phyloP scores from a whole-genome alignment of 768 basidiomycete genomes.

The Suillus weaverae region DNA sequence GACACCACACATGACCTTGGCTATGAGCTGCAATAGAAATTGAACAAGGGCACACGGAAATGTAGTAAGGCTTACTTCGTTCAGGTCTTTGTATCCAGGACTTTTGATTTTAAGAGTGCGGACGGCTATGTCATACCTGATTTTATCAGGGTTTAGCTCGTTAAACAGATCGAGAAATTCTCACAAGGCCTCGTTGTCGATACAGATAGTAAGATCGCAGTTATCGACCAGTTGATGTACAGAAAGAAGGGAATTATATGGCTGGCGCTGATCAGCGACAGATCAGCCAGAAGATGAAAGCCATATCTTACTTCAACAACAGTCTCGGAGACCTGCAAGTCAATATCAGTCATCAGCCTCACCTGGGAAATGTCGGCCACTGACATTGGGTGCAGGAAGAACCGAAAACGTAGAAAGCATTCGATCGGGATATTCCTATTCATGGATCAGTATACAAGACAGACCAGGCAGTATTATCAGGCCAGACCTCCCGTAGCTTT shows the following conservation, averaged over 20 bases:
- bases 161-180: constrained; percentile 19
- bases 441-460: constrained; percentile 14
- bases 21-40: constrained; percentile 52
- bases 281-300: background rate
- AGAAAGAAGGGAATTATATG: constrained; percentile 84
- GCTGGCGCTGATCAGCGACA: constrained; percentile 38
- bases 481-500: constrained; percentile 74
- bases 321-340: constrained; percentile 42
- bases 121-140: constrained; percentile 71
- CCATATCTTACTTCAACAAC: constrained; percentile 47
- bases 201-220: constrained; percentile 78
- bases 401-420: constrained; percentile 55
- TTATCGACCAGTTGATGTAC: constrained; percentile 89
- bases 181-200: constrained; percentile 86
- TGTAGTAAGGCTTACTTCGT: constrained; percentile 47
- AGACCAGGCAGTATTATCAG: constrained; percentile 1
- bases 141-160: background rate
- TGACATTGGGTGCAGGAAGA: constrained; percentile 57
- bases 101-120: constrained; percentile 63
- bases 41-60: background rate
- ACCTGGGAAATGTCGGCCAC: constrained; percentile 11
- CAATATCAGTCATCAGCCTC: constrained; percentile 14
- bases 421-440: constrained; percentile 58
- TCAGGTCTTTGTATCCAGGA: constrained; percentile 68
- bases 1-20: constrained; percentile 92